Base-by-base conservation (phyloP, 2,329 filamentous ascomycete genomes). In the Colletotrichum tanaceti region DNA sequence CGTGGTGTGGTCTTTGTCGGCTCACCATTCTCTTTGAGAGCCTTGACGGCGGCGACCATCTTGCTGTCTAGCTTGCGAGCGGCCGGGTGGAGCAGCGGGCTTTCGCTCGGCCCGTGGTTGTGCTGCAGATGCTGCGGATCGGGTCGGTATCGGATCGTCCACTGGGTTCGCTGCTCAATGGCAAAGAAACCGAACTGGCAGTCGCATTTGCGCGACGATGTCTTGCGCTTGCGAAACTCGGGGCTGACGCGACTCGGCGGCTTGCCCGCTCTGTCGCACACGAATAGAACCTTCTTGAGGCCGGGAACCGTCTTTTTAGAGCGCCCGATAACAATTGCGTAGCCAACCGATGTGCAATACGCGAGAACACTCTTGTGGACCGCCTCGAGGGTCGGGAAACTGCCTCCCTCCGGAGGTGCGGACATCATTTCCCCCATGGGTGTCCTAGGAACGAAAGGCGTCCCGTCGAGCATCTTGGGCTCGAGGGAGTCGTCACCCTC, bases 181-280 rank as follows among this genome's bases (percentile, higher is more conserved):
- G 89, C 89, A 71, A 90, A 91, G 76, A 91, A 90, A n/a, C 89
- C 89, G 75, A 91, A 91, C 38, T 87, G 87, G 71, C 89, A 91
- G 72, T 90, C 88, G 73, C 89, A 90, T 73, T 91, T 91, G 53
- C 89, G 83, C n/a, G 88, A 90, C 10, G 89, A 90, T 1, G 89
- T 91, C 74, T 89, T 89, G 24, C 87, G 84, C 77, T 90, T 90
- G 64, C 89, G 85, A 70, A 86, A 84, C 77, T 90, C 89, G 1
- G 88, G 86, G 71, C 82, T 89, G n/a, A 89, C 87, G 6, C 87
- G 84, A 63, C 82, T 86, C 3, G 87, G 87, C 1, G 87, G 87
- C 72, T 89, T 89, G 49, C 89, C 89, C 4, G 88, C 88, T 63
- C 88, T 84, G 73, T 91, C 89, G 74, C 89, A 91, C 20, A 90